Conservation (phyloP, 1,139 yeast genomes). For the Citeromyces hawaiiensis region DNA sequence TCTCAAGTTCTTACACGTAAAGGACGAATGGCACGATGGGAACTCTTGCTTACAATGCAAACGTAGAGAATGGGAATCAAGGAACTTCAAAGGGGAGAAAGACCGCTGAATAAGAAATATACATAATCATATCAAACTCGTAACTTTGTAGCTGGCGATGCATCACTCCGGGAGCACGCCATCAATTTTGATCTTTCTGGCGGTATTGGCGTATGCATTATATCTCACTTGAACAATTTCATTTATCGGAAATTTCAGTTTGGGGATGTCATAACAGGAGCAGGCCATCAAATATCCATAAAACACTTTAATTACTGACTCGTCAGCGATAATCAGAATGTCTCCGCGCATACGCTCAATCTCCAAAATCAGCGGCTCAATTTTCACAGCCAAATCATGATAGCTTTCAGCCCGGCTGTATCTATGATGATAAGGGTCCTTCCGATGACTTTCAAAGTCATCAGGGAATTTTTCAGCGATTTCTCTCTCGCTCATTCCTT, state of each 20-base stretch:
- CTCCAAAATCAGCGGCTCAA: conserved; percentile 86
- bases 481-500: conserved; percentile 49
- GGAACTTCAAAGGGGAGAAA: background rate
- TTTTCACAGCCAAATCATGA: conserved; percentile 87
- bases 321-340: conserved; percentile 84
- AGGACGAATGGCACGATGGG: conserved; percentile 25
- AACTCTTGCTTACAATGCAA: conserved; percentile 23
- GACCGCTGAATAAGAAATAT: background rate
- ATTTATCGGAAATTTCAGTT: conserved; percentile 60
- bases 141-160: background rate
- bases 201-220: conserved; percentile 74
- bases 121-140: background rate
- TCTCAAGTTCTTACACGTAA: conserved; percentile 31
- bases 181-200: conserved; percentile 33
- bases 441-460: conserved; percentile 50
- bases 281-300: conserved; percentile 94
- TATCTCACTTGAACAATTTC: conserved; percentile 82
- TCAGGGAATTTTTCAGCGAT: conserved; percentile 47
- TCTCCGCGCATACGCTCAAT: conserved; percentile 89
- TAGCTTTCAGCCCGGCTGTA: conserved; percentile 89
- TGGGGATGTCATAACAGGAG: conserved; percentile 76
- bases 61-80: conserved; percentile 11
- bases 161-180: conserved; percentile 9
- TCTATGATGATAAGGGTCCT: conserved; percentile 87
- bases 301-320: conserved; percentile 73